Conservation (phyloP, 2,329 filamentous ascomycete genomes). For the Colletotrichum higginsianum region DNA sequence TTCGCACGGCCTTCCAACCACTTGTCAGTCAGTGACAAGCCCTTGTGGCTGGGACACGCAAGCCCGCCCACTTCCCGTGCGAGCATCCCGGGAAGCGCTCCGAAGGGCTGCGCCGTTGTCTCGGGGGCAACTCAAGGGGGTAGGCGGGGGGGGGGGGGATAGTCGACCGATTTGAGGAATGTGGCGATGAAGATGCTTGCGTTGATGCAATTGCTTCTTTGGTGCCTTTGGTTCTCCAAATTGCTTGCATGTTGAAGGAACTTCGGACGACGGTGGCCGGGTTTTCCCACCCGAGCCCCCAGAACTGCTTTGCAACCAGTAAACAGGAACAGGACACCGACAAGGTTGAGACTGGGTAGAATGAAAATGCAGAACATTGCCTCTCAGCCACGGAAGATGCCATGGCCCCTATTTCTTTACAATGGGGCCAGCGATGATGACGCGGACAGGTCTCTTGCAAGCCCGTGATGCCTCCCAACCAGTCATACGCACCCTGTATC, state of each 20-base stretch:
- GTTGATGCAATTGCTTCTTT: neutral
- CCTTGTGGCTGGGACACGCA: constrained; percentile 29
- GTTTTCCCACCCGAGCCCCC: constrained; percentile 13
- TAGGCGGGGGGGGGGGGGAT: neutral
- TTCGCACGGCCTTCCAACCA: constrained; percentile 1
- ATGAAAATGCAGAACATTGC: neutral
- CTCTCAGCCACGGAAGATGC: constrained; percentile 7
- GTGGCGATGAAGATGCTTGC: constrained; percentile 17
- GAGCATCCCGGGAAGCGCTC: constrained; percentile 26
- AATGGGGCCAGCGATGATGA: constrained; percentile 16
- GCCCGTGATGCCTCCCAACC: neutral
- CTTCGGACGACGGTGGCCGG: constrained; percentile 27
- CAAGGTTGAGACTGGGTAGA: constrained; percentile 13
- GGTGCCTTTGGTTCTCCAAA: constrained; percentile 5
- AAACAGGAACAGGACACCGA: neutral
- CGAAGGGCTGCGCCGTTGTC: constrained; percentile 28
- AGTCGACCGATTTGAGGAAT: constrained; percentile 20
- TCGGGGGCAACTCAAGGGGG: constrained; percentile 1
- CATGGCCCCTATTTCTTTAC: constrained; percentile 7
- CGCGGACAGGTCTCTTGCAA: constrained; percentile 17
- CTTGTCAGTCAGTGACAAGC: constrained; percentile 8
- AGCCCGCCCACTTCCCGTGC: constrained; percentile 39
- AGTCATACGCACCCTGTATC: neutral
- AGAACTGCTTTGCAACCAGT: constrained; percentile 2
- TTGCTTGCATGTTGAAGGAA: constrained; percentile 22